Evolutionary conservation across 305 asterid genomes (phyloP).

Genomic region (Vinca major): DNA sequence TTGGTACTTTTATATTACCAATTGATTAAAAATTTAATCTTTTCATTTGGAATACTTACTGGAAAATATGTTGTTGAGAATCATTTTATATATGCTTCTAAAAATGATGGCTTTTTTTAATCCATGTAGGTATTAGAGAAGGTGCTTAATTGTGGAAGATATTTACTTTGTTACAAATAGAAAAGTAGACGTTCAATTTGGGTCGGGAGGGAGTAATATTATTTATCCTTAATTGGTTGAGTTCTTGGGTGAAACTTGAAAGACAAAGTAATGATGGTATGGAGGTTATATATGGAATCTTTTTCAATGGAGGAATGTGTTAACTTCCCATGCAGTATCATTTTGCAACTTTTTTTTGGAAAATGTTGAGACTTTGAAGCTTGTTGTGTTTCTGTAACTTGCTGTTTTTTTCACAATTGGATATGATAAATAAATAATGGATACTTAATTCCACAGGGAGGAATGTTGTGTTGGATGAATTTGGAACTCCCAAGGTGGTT

Average conservation of each 20-base stretch:
- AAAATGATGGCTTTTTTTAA: not conserved
- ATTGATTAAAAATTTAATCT: not conserved
- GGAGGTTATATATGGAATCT: not conserved
- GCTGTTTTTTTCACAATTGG: not conserved
- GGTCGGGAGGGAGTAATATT: no score
- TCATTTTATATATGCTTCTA: not conserved
- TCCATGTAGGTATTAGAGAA: no score
- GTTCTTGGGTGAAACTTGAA: not conserved
- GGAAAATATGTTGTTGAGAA: not conserved
- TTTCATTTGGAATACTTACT: not conserved
- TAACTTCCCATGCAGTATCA: not conserved
- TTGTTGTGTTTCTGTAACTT: not conserved
- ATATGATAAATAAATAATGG: not conserved
- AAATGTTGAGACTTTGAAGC: no score
- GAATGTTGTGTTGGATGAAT: slow-evolving; percentile 89
- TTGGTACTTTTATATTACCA: not conserved
- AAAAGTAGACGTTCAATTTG: not conserved
- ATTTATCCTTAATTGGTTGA: no score
- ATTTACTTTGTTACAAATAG: no score
- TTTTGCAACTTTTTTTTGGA: not conserved
- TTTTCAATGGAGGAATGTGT: not conserved
- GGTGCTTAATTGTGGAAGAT: no score
- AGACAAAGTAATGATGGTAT: not conserved
- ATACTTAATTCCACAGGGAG: slow-evolving; percentile 41
- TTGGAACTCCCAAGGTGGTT: slow-evolving; percentile 83